Evolutionary conservation across 371 early-diverging fungal species (phyloP), one percentile per base, ranked within the genome.

Genomic region (Mucor racemosus): DNA sequence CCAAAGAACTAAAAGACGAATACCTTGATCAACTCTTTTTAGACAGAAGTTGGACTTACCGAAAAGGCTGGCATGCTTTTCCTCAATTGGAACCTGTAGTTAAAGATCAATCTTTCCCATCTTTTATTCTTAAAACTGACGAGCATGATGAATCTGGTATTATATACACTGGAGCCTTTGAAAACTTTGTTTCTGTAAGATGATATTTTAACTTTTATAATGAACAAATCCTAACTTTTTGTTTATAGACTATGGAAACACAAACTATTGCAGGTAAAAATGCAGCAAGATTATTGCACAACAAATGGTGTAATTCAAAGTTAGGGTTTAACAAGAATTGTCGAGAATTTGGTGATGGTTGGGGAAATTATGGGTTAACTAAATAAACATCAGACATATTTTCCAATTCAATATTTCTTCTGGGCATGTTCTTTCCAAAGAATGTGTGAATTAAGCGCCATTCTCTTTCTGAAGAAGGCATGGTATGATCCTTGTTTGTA

Each of bases 41-140:
- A 5, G 77, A 75, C 50, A 73, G 81, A 31, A 85, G 83, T 7
- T 89, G 88, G 88, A 81, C 81, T 13, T 77, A 76, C 48, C 76
- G 77, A 34, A 86, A 86, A 62, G 75, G 65, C 21, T 92, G 92
- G 92, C 81, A 88, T 35, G 86, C 90, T 6, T 92, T 91, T 50
- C 92, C 92, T 8, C 50, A 74, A 13, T 64, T 92, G 5, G 38
- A 61, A 11, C 88, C 90, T 0, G 46, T 84, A 4, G 39, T 50
- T 4, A 46, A 56, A 0, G 21, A 60, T 2, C 34, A 60, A 9
- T 53, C 68, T 65, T 76, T 74, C 58, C 61, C 73, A 10, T 54
- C 77, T 9, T 66, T 77, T 14, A 60, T 82, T 10, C 50, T 71
- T 9, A 72, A 67, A 34, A 40, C 64, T n/a, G 36, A 69, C 14